Evolutionary conservation across 1,139 yeast species (phyloP), one percentile per base, ranked within the genome.

Genomic region (Hemisphaericaspora xylanilytica): DNA sequence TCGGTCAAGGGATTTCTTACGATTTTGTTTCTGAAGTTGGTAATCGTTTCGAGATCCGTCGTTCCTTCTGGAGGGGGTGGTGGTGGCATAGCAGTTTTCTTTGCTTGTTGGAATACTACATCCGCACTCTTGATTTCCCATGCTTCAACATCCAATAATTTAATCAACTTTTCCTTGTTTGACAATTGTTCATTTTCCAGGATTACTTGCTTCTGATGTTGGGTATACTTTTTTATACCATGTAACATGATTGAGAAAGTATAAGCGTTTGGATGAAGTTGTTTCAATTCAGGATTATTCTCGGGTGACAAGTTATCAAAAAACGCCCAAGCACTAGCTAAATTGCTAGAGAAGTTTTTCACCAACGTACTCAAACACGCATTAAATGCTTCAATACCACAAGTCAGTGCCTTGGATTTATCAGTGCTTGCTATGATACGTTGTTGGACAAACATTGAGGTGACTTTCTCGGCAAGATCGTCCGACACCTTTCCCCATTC

Each of bases 231-330:
- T 32, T 58, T 62, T 12, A 66, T 42, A 4, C 77, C 77, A 39
- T 64, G 59, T 14, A 70, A 52, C 38, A 71, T 59, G 14, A 67
- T 69, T 1, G 75, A 67, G 36, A 65, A 71, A 2, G 75, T 63
- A 37, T 63, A 68, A 20, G 59, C 51, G 45, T 69, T 60, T 2
- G 76, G 69, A 4, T 46, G 39, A 9, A 68, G 41, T 7, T 34
- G 39, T 3, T 45, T 39, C 3, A 44, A 44, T 15, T 39, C 51
- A 30, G 44, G 33, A 2, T 48, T 52, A 13, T 42, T 38, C 32
- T 46, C 52, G 6, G 58, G 56, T 9, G 55, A 35, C 32, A 69
- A 52, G 15, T 48, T 48, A 35, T 69, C 66, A 38, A 71, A 71
- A 34, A 69, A 58, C 1, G 53, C 48, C 77, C 76, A 71, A 1